These are phyloP conservation scores for Andrographis paniculata DNA, from an alignment of 305 asterid species.

Conservation along the genomic window DNA sequence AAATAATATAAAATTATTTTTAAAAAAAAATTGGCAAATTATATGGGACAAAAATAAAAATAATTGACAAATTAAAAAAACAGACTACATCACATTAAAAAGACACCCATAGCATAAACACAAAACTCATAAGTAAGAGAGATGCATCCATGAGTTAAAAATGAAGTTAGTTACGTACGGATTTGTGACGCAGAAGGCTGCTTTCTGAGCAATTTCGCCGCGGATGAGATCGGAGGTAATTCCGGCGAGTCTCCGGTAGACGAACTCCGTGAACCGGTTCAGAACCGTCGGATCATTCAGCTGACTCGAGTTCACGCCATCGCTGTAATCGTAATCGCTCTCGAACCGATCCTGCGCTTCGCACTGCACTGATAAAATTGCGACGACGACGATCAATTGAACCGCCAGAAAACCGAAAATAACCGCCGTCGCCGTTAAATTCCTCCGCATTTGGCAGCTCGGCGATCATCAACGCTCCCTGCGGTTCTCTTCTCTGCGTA, in stretches of 20 bases:
- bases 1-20: too few relatives aligned
- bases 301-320: conserved; percentile 21
- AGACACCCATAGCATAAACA: too few relatives aligned
- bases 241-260: conserved; percentile 27
- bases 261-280: conserved; percentile 27
- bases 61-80: too few relatives aligned
- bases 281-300: conserved; percentile 24
- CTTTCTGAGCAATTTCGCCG: conserved; percentile 31
- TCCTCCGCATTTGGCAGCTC: too few relatives aligned
- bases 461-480: too few relatives aligned
- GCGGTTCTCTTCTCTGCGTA: too few relatives aligned
- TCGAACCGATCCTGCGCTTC: conserved; percentile 14
- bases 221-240: conserved; percentile 29
- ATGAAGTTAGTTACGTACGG: conserved; percentile 24
- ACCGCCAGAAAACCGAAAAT: too few relatives aligned
- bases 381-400: not conserved
- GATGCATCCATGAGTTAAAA: not conserved
- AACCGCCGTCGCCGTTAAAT: too few relatives aligned
- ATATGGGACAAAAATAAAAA: too few relatives aligned
- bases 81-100: too few relatives aligned
- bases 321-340: conserved; percentile 4
- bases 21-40: too few relatives aligned
- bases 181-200: conserved; percentile 33
- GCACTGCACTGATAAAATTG: conserved; percentile 33
- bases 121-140: too few relatives aligned